These are phyloP conservation scores for Eimeria brunetti DNA, from an alignment of 169 alveolate species.

Conservation along the genomic window DNA sequence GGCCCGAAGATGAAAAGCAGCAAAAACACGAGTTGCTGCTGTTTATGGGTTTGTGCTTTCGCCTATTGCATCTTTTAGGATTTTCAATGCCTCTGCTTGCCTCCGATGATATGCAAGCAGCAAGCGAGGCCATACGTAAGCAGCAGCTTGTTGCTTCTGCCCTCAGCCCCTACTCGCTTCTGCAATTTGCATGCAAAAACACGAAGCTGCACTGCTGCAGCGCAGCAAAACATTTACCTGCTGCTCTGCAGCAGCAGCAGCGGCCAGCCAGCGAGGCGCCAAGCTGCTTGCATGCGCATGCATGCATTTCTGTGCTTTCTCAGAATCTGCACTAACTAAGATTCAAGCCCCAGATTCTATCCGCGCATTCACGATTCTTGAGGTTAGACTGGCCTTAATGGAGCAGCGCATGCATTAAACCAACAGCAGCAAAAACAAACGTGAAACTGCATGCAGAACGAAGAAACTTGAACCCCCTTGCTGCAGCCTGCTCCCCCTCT, in stretches of 20 bases:
- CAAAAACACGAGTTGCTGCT: slow-evolving; percentile 7
- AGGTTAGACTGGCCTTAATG: not conserved
- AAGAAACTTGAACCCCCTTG: not conserved
- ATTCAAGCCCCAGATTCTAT: not conserved
- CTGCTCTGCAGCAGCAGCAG: too few relatives aligned
- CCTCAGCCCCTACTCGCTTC: not conserved
- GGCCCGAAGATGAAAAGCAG: slow-evolving; percentile 18
- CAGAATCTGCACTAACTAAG: slow-evolving; percentile 8
- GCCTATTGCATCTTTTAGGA: not conserved
- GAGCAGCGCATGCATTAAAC: not conserved
- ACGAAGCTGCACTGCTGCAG: not conserved
- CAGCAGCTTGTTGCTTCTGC: not conserved
- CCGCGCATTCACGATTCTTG: not conserved
- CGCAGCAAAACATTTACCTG: too few relatives aligned
- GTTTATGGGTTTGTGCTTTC: not conserved
- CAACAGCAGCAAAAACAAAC: not conserved
- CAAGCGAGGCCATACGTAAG: slow-evolving; percentile 48
- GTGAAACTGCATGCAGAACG: not conserved
- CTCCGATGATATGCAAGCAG: not conserved
- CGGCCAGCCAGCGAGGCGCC: not conserved
- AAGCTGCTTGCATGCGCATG: not conserved
- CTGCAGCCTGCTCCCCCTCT: not conserved
- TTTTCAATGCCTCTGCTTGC: not conserved
- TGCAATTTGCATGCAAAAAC: not conserved
- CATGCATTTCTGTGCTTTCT: not conserved